Percentiles rank a stretch among this genome's conserved stretches.
These are phyloP conservation scores for Boletus tylopilopsis DNA, from an alignment of 768 basidiomycete genomes.

Conservation along the genomic window DNA sequence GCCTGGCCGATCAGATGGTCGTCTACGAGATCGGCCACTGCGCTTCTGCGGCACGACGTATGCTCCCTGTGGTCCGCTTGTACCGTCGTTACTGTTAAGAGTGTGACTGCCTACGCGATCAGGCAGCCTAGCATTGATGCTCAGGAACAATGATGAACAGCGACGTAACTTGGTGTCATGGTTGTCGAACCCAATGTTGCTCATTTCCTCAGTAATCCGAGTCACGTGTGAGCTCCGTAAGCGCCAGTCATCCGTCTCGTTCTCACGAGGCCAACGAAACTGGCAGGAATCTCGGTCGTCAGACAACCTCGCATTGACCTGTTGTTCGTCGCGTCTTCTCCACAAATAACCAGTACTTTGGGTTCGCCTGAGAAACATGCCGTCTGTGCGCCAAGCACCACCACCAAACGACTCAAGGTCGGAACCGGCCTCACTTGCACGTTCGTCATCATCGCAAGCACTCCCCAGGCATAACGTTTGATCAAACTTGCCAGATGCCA, in stretches of 20 bases:
- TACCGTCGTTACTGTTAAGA: too few relatives aligned
- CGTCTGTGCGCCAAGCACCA: background rate
- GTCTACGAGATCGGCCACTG: background rate
- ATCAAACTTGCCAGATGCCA: background rate
- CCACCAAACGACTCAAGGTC: background rate
- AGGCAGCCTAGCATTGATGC: background rate
- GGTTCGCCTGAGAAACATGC: background rate
- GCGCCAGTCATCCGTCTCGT: slow-evolving; percentile 13
- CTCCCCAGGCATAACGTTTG: background rate
- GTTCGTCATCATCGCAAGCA: background rate
- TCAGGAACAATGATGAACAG: slow-evolving; percentile 2
- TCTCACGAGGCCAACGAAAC: slow-evolving; percentile 1
- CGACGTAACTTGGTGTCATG: background rate
- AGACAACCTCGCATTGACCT: slow-evolving; percentile 6
- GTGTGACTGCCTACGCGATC: background rate
- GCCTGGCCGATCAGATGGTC: background rate
- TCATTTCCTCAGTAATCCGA: background rate
- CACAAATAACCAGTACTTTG: background rate
- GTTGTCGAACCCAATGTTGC: background rate
- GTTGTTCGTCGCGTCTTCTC: background rate
- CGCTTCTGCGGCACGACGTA: slow-evolving; percentile 24
- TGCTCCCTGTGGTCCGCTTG: background rate
- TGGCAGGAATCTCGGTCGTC: background rate
- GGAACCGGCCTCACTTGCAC: background rate
- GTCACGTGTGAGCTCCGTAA: background rate